phyloP scores from a whole-genome alignment of 345 rosid genomes.

The Luvunga scandens region DNA sequence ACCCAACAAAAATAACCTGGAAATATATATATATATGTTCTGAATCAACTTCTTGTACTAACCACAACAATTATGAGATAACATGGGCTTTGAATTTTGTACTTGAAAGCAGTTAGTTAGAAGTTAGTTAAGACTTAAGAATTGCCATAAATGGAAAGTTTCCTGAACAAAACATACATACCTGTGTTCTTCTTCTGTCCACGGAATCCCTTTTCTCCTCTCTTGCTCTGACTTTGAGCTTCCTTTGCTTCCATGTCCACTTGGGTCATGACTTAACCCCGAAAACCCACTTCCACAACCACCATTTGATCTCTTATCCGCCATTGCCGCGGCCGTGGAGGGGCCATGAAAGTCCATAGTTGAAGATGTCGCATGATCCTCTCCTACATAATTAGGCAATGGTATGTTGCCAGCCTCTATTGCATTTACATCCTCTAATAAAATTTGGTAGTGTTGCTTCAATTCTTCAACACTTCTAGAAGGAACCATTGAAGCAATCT shows the following conservation, averaged over 20 bases:
- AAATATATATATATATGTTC: neutral
- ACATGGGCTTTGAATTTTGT: neutral
- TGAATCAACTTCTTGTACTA: neutral
- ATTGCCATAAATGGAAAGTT: neutral
- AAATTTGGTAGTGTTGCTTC: conserved; percentile 56
- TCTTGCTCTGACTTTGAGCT: conserved; percentile 77
- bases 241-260: conserved; percentile 56
- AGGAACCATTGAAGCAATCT: conserved; percentile 72
- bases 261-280: conserved; percentile 44
- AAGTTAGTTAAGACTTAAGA: neutral
- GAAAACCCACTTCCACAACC: conserved; percentile 44
- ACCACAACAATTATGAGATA: neutral
- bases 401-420: conserved; percentile 70
- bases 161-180: conserved; percentile 36
- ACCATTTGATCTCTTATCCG: conserved; percentile 40
- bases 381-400: conserved; percentile 56
- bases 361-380: conserved; percentile 35
- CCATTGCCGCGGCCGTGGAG: conserved; percentile 23
- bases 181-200: conserved; percentile 99
- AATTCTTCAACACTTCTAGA: conserved; percentile 48
- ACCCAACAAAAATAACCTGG: conserved; percentile 82
- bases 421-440: conserved; percentile 66
- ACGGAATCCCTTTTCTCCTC: conserved; percentile 86
- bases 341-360: conserved; percentile 38
- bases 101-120: neutral